A percentile compares a stretch with the other conserved stretches of the same genome.
Evolutionary conservation across 2,329 filamentous ascomycete genomes (phyloP).

Genomic region (Passalora sequoiae): DNA sequence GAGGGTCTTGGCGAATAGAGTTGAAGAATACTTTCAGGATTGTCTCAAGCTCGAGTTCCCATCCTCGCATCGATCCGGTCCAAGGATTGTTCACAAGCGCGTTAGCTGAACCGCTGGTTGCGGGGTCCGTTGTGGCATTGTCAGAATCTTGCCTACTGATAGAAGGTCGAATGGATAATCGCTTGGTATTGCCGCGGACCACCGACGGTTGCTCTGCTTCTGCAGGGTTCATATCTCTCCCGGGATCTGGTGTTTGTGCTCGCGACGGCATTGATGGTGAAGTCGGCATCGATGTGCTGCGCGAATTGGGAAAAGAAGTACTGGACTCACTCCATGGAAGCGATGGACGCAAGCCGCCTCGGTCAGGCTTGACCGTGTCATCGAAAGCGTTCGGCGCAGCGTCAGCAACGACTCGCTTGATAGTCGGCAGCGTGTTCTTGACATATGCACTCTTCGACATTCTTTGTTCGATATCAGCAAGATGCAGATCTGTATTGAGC

Average conservation of each 20-base stretch:
- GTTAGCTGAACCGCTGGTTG: slow-evolving; percentile 55
- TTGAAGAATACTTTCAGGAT: slow-evolving; percentile 87
- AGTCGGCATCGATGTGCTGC: neutral
- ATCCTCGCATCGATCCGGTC: slow-evolving; percentile 67
- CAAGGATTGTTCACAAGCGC: slow-evolving; percentile 74
- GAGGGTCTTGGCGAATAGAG: slow-evolving; percentile 79
- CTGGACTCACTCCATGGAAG: slow-evolving; percentile 31
- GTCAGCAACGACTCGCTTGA: slow-evolving; percentile 70
- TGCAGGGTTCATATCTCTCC: slow-evolving; percentile 1
- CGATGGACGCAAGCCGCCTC: slow-evolving; percentile 22
- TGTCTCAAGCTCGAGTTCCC: slow-evolving; percentile 85
- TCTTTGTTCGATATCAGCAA: slow-evolving; percentile 91
- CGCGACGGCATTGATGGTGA: slow-evolving; percentile 2
- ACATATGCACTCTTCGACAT: slow-evolving; percentile 95
- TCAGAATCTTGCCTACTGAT: slow-evolving; percentile 32
- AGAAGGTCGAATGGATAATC: slow-evolving; percentile 41
- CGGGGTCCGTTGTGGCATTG: slow-evolving; percentile 34
- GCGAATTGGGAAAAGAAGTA: slow-evolving; percentile 12
- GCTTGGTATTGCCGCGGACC: slow-evolving; percentile 33
- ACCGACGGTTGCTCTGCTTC: slow-evolving; percentile 4
- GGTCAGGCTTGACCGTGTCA: slow-evolving; percentile 27
- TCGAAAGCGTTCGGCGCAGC: slow-evolving; percentile 64
- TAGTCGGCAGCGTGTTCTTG: slow-evolving; percentile 91
- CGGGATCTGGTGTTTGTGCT: slow-evolving; percentile 2
- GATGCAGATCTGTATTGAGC: slow-evolving; percentile 89